Evolutionary conservation across 192 early-diverging fungal genomes (phyloP).

Genomic region (Entrophospora sp.): DNA sequence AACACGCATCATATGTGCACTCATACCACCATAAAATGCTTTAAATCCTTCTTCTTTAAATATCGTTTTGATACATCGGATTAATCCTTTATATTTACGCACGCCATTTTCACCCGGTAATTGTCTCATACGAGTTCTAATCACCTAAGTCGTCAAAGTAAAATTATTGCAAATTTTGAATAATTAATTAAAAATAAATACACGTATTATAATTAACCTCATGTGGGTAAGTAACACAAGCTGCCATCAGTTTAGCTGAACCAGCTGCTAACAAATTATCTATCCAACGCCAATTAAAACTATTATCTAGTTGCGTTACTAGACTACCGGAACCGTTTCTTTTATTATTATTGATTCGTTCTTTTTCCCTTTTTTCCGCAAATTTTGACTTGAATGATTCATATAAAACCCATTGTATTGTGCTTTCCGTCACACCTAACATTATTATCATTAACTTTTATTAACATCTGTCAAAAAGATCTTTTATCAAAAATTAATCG

Average conservation of each 20-base stretch:
- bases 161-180: background rate
- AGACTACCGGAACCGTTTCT: slow-evolving; percentile 42
- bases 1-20: slow-evolving; percentile 86
- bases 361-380: slow-evolving; percentile 20
- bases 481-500: background rate
- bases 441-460: background rate
- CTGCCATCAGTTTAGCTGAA: slow-evolving; percentile 77
- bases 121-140: slow-evolving; percentile 85
- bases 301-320: slow-evolving; percentile 53
- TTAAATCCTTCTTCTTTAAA: slow-evolving; percentile 72
- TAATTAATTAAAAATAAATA: background rate
- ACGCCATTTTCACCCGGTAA: slow-evolving; percentile 60
- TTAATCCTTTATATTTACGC: slow-evolving; percentile 71
- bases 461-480: background rate
- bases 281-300: slow-evolving; percentile 53
- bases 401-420: slow-evolving; percentile 94
- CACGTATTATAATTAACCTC: slow-evolving; percentile 48
- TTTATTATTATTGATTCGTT: background rate
- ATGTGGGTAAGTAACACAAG: slow-evolving; percentile 87
- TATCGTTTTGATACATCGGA: slow-evolving; percentile 44
- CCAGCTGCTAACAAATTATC: slow-evolving; percentile 81
- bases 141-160: slow-evolving; percentile 18
- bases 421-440: slow-evolving; percentile 74
- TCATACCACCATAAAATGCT: slow-evolving; percentile 92
- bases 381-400: slow-evolving; percentile 70